Conservation (phyloP, 2,329 filamentous ascomycete species). For the Fusarium keratoplasticum region DNA sequence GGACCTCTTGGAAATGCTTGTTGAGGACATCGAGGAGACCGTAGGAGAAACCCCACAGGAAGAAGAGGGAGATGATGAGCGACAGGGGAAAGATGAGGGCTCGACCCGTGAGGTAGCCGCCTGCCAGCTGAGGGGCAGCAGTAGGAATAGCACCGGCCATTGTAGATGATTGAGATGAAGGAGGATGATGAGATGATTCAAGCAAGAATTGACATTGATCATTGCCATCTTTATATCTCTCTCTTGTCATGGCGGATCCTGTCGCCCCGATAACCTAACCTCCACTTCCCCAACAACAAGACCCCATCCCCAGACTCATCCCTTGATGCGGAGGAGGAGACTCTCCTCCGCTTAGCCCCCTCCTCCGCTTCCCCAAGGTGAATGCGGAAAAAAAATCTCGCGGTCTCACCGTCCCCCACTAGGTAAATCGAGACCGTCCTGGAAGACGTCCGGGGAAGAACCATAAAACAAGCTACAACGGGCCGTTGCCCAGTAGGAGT, state of each 20-base stretch:
- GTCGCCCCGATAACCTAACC: constrained; percentile 24
- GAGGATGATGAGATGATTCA: constrained; percentile 5
- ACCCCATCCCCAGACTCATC: constrained; percentile 24
- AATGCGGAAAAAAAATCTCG: neutral
- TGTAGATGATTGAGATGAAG: constrained; percentile 7
- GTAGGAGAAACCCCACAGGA: constrained; percentile 61
- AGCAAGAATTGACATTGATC: constrained; percentile 5
- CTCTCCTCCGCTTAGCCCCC: constrained; percentile 6
- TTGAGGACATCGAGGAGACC: constrained; percentile 61
- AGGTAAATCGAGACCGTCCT: constrained; percentile 10
- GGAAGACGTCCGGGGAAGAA: constrained; percentile 32
- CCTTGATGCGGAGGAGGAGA: constrained; percentile 15
- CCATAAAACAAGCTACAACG: constrained; percentile 36
- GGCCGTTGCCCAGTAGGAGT: neutral
- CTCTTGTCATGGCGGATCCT: constrained; percentile 7
- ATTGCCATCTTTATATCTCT: constrained; percentile 34
- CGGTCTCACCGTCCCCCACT: constrained; percentile 4
- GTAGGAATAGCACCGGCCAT: constrained; percentile 41
- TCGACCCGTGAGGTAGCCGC: constrained; percentile 40
- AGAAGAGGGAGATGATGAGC: constrained; percentile 64
- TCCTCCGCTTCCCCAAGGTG: constrained; percentile 22
- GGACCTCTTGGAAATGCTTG: constrained; percentile 60
- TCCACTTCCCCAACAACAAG: constrained; percentile 34
- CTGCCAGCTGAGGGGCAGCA: constrained; percentile 36
- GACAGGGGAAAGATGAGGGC: constrained; percentile 68